Conservation (phyloP, 768 basidiomycete genomes). For the Termitomyces eurrhizus region DNA sequence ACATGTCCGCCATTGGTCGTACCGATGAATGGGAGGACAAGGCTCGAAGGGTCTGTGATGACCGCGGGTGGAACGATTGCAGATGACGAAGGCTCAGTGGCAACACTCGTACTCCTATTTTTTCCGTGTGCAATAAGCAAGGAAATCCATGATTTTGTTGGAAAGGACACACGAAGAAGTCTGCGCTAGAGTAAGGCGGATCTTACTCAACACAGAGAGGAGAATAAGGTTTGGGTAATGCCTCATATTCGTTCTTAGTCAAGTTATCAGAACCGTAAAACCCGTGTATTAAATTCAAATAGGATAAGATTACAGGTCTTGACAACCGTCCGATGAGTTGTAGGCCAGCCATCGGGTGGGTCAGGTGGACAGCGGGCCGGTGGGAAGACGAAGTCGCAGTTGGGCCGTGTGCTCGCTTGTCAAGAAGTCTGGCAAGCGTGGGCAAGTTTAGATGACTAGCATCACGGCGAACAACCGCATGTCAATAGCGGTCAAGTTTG, state of each 20-base stretch:
- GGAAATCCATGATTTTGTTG: neutral
- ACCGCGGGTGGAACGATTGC: neutral
- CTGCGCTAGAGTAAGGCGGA: neutral
- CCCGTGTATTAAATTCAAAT: neutral
- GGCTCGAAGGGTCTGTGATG: constrained; percentile 35
- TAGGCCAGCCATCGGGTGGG: neutral
- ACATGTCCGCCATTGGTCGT: constrained; percentile 63
- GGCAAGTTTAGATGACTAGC: too few species aligned
- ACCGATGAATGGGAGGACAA: constrained; percentile 60
- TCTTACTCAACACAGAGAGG: neutral
- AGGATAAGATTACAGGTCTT: neutral
- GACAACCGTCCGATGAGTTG: neutral
- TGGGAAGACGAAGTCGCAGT: neutral
- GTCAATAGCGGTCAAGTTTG: too few species aligned
- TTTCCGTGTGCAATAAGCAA: neutral
- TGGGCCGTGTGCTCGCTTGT: neutral
- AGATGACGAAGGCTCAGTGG: neutral
- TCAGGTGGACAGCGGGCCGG: constrained; percentile 2
- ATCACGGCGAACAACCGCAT: too few species aligned
- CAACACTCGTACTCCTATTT: neutral
- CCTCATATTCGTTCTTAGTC: neutral
- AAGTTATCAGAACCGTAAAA: neutral
- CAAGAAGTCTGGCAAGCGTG: neutral
- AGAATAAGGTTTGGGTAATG: neutral
- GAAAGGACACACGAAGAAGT: neutral